Conservation (phyloP, 2,329 filamentous ascomycete genomes). For the Hypomyces perniciosus region DNA sequence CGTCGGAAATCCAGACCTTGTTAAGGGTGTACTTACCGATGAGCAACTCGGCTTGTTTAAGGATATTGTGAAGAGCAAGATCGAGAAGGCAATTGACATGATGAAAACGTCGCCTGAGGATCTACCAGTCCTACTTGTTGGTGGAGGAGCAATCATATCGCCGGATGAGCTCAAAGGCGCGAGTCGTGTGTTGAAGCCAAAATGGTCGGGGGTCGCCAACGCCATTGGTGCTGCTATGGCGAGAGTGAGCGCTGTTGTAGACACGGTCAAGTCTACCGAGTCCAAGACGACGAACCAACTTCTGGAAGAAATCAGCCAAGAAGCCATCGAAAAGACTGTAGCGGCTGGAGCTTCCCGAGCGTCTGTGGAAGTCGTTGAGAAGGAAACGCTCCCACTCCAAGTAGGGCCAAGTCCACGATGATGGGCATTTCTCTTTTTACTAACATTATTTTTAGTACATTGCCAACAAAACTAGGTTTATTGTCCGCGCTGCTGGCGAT, state of each 20-base stretch:
- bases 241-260: constrained; percentile 49
- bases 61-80: constrained; percentile 39
- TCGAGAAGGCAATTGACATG: constrained; percentile 52
- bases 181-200: constrained; percentile 49
- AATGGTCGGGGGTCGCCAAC: constrained; percentile 55
- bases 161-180: constrained; percentile 51
- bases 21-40: constrained; percentile 25
- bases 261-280: constrained; percentile 45
- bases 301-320: constrained; percentile 31
- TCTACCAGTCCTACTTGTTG: constrained; percentile 55
- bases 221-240: constrained; percentile 60
- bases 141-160: constrained; percentile 55
- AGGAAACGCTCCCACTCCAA: constrained; percentile 49
- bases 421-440: neutral
- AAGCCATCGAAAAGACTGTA: constrained; percentile 39
- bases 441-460: constrained; percentile 35
- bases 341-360: constrained; percentile 38
- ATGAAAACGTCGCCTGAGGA: constrained; percentile 59
- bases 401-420: constrained; percentile 20
- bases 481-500: constrained; percentile 54
- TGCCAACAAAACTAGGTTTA: constrained; percentile 48
- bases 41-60: constrained; percentile 34
- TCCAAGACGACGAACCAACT: constrained; percentile 31
- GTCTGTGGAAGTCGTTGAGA: constrained; percentile 44
- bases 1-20: constrained; percentile 37